Percentiles rank a stretch among this genome's conserved stretches.
Conservation (phyloP, 2,329 filamentous ascomycete species). For the Sporothrix mexicana region DNA sequence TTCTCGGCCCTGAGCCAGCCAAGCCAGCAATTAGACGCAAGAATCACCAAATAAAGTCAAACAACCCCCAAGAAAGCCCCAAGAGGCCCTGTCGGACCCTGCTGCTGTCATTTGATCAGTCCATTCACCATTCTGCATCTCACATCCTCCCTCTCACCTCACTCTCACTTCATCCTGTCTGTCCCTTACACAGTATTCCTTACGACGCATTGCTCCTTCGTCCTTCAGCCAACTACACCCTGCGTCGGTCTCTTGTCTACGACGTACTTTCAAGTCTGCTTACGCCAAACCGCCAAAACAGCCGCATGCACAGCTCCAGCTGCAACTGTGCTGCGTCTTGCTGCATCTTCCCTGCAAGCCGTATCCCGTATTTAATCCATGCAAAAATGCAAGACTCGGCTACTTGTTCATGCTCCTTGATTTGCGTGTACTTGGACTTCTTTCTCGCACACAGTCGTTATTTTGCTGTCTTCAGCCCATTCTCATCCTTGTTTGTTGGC, state of each 20-base stretch:
- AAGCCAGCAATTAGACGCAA: background rate
- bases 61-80: background rate
- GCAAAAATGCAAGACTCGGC: too few species aligned
- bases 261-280: background rate
- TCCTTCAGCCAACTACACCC: too few species aligned
- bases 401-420: background rate
- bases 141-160: slow-evolving; percentile 10
- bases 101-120: background rate
- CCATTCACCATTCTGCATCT: slow-evolving; percentile 1
- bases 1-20: slow-evolving; percentile 13
- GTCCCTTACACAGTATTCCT: background rate
- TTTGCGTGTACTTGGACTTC: background rate
- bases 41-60: background rate
- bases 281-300: background rate
- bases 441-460: too few species aligned
- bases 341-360: background rate
- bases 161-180: background rate
- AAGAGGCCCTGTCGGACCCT: background rate
- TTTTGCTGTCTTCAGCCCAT: background rate
- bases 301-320: background rate
- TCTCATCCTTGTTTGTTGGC: background rate
- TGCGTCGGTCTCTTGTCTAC: background rate
- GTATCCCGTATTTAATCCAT: slow-evolving; percentile 10
- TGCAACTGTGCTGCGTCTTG: background rate
- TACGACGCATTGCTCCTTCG: too few species aligned